Base-by-base conservation (phyloP, 768 basidiomycete genomes). In the Tylopilus cervinicoccineus region DNA sequence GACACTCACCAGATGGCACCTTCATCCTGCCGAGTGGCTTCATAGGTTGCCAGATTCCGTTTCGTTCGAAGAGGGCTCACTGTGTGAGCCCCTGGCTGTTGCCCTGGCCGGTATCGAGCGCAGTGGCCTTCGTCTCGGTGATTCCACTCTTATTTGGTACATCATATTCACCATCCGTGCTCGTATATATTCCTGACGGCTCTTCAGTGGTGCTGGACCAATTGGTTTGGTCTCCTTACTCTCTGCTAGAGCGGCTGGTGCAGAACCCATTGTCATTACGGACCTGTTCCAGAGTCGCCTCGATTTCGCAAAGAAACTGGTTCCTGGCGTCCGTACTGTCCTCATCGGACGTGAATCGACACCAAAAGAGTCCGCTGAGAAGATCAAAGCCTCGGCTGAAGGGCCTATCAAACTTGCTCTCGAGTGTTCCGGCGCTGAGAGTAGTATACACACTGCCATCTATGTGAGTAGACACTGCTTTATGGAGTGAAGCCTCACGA, bases 41-140 rank as follows among this genome's bases (percentile, higher is more conserved):
- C 84, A 85, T 59, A 77, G 75, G 52, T 71, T 86, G 33, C 84
- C 83, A 0, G 77, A 78, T 31, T 67, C 73, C 22, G 74, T 84
- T 5, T 78, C 80, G 10, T 84, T 79, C 45, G 83, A 84, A 51
- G 84, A 85, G 60, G 84, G 84, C 12, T 72, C 84, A 0, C 70
- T 85, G 26, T 84, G 83, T 55, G 83, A 85, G 51, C 83, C 83
- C 12, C 64, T 86, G 24, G 77, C 82, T 4, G 83, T 86, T 19
- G 83, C 82, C 7, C 66, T 86, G 7, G 83, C 83, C 1, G 83
- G 83, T 22, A 78, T 86, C 26, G 83, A 84, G 45, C 79, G 84
- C 29, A 72, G 83, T 36, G 76, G 75, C 17, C 75, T 86, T 38
- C 76, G 81, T 33, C 80, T 86, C 24, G 83, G 84, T 6, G 82